Base-by-base conservation (phyloP, 352 stramenopile genomes). In the Pythium dissimile region DNA sequence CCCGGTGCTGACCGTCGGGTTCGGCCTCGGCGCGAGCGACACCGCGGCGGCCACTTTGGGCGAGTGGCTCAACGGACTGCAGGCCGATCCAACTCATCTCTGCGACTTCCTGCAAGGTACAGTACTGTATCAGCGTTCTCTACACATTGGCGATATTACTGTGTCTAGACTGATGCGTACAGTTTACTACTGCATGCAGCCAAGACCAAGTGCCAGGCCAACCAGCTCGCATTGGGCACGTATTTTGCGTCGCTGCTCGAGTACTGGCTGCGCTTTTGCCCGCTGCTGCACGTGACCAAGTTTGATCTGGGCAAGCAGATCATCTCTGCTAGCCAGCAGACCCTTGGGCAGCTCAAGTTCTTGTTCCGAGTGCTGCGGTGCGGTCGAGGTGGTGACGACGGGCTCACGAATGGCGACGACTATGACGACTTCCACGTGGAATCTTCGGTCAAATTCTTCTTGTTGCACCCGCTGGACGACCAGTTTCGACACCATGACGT, bases 361-460 rank as follows among this genome's bases (percentile, higher is more conserved):
- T 58, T 92, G 7, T 89, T 91, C 62, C 78, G 73, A 1, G 35
- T 67, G 18, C 26, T 57, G 13, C 49, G 15, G 24, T 44, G n/a
- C n/a, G n/a, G n/a, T n/a, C n/a, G n/a, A n/a, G n/a, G n/a, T n/a
- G n/a, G n/a, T n/a, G n/a, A 39, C 44, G 11, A 41, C 6, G 30
- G 59, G 1, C 37, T 0, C 5, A 20, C 46, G 0, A n/a, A 31
- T 15, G 23, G 41, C n/a, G 15, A 51, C n/a, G 32, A 60, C 24
- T 54, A 58, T 8, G 47, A 58, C 31, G 70, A 88, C 54, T 75
- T 76, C 34, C 81, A 92, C 48, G 77, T 88, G n/a, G 79, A 92
- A 55, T 84, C 73, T 18, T 89, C 81, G 2, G 74, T 92, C 63
- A 92, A 92, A 55, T 92, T 89, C 50, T 92, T 92, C 56, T 43